A percentile compares a stretch with the other conserved stretches of the same genome.
Evolutionary conservation across 345 rosid genomes (phyloP).

Genomic region (Clarkia xantiana): DNA sequence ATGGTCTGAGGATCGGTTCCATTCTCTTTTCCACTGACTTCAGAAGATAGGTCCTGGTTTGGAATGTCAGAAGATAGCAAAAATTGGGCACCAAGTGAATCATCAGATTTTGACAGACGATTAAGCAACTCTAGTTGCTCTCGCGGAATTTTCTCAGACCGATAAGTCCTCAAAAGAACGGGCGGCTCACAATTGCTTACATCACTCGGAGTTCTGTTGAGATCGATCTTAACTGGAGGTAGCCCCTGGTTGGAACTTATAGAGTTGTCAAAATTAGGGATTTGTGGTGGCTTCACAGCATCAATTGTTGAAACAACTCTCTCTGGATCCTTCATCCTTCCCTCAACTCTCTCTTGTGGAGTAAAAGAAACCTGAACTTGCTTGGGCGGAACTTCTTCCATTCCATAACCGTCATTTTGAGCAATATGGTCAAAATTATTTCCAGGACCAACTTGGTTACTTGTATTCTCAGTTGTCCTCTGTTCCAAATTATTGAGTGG

Average conservation of each 20-base stretch:
- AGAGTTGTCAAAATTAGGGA: constrained; percentile 34
- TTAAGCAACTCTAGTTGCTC: constrained; percentile 49
- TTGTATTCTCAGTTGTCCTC: constrained; percentile 22
- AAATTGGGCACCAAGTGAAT: constrained; percentile 57
- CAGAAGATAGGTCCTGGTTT: constrained; percentile 27
- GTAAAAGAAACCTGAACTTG: constrained; percentile 20
- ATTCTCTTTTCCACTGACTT: constrained; percentile 27
- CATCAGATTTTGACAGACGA: constrained; percentile 64
- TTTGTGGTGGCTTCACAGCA: constrained; percentile 21
- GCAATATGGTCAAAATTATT: constrained; percentile 16
- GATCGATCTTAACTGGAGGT: constrained; percentile 27
- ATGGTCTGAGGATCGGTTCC: constrained; percentile 12
- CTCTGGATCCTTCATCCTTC: constrained; percentile 18
- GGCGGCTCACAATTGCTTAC: constrained; percentile 36
- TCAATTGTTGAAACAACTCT: constrained; percentile 26
- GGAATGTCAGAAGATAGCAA: constrained; percentile 21
- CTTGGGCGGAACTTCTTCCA: constrained; percentile 20
- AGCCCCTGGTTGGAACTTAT: constrained; percentile 22
- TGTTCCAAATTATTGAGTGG: too few species aligned
- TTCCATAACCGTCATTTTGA: constrained; percentile 24
- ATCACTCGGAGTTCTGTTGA: constrained; percentile 37
- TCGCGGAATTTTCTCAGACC: constrained; percentile 66
- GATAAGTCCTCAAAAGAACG: constrained; percentile 36
- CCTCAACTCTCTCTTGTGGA: constrained; percentile 20
- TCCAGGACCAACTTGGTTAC: constrained; percentile 23